Conservation (phyloP, 2,329 filamentous ascomycete species). For the Blastomyces silverae region DNA sequence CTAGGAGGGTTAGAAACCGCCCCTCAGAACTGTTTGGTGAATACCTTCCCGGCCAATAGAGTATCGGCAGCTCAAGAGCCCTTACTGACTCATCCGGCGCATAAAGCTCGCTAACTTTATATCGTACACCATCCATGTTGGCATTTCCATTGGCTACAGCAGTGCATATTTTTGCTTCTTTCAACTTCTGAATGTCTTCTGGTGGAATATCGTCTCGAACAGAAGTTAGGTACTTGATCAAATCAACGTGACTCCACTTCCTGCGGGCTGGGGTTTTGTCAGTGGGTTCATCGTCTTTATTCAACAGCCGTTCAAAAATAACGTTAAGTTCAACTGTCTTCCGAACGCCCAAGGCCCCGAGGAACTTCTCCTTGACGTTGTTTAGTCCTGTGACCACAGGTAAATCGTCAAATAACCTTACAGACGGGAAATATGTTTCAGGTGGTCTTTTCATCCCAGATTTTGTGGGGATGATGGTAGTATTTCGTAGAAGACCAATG, state of each 20-base stretch:
- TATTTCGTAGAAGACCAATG: conserved; percentile 55
- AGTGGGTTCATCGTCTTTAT: conserved; percentile 45
- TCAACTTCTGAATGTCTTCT: conserved; percentile 72
- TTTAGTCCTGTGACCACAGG: conserved; percentile 70
- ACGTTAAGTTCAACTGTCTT: conserved; percentile 94
- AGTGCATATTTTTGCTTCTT: conserved; percentile 71
- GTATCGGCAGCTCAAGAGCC: conserved; percentile 62
- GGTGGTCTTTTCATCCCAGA: conserved; percentile 76
- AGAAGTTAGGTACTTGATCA: conserved; percentile 89
- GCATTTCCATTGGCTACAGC: conserved; percentile 56
- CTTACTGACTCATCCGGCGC: conserved; percentile 68
- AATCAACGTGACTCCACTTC: conserved; percentile 86
- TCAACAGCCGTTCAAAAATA: conserved; percentile 80
- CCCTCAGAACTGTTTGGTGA: conserved; percentile 62
- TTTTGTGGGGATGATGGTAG: conserved; percentile 82
- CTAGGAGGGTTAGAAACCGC: conserved; percentile 64
- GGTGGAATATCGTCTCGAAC: conserved; percentile 81
- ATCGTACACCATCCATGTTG: conserved; percentile 53
- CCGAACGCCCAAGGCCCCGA: conserved; percentile 74
- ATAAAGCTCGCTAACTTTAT: conserved; percentile 71
- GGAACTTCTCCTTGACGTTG: conserved; percentile 82
- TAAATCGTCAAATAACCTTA: conserved; percentile 90
- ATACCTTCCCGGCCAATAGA: conserved; percentile 76
- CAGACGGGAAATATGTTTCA: conserved; percentile 88
- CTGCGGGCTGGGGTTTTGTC: conserved; percentile 39